Conservation (phyloP, 805 yeast genomes). For the Zygotorulaspora sp. region DNA sequence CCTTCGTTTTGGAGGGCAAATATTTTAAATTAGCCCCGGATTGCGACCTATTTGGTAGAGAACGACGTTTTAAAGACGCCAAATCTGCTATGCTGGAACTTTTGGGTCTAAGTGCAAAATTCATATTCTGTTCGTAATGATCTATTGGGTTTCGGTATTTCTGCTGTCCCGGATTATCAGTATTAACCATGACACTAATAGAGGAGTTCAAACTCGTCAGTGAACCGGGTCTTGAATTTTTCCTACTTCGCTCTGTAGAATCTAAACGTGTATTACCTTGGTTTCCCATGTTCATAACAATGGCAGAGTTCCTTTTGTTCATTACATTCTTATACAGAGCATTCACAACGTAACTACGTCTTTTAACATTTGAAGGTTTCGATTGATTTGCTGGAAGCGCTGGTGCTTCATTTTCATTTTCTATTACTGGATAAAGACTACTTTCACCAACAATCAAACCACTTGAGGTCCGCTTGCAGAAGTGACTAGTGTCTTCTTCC, state of each 20-base stretch:
- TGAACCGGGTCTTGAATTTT: background rate
- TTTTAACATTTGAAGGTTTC: slow-evolving; percentile 9
- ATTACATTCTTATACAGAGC: slow-evolving; percentile 13
- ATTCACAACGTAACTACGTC: slow-evolving; percentile 15
- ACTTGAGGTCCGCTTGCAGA: background rate
- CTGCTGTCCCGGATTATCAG: slow-evolving; percentile 1
- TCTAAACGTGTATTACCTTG: background rate
- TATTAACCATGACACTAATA: slow-evolving; percentile 1
- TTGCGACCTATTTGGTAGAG: slow-evolving; percentile 2
- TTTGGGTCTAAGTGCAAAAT: slow-evolving; percentile 15
- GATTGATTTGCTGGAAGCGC: slow-evolving; percentile 7
- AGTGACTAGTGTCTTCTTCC: background rate
- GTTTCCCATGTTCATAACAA: slow-evolving; percentile 3
- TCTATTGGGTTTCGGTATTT: slow-evolving; percentile 17
- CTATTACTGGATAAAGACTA: slow-evolving; percentile 14
- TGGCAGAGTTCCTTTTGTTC: slow-evolving; percentile 7
- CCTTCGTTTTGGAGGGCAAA: background rate
- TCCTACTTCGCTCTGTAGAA: background rate
- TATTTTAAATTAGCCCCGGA: background rate
- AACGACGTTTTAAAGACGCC: background rate
- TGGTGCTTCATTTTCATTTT: slow-evolving; percentile 13
- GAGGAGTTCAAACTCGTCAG: slow-evolving; percentile 2
- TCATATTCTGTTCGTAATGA: slow-evolving; percentile 20
- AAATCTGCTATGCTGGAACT: slow-evolving; percentile 12
- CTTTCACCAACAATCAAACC: slow-evolving; percentile 1